phyloP scores from a whole-genome alignment of 805 yeast species.

The Saturnispora serradocipensis region DNA sequence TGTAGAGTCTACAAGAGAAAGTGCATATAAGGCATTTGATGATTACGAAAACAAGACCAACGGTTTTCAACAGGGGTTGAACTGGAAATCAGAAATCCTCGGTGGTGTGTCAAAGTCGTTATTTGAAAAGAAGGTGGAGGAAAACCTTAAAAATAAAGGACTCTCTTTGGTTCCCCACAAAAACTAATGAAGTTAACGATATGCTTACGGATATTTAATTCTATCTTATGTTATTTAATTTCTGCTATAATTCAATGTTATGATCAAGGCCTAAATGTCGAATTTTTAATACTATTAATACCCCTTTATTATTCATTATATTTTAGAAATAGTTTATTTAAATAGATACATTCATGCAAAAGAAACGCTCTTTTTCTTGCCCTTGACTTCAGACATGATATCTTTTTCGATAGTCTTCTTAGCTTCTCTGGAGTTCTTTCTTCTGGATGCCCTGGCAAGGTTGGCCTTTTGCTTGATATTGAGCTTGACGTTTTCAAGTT shows the following conservation, averaged over 20 bases:
- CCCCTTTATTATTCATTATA: not conserved
- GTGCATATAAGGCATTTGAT: conserved; percentile 56
- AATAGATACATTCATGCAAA: conserved; percentile 31
- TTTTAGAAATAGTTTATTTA: not conserved
- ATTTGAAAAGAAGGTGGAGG: conserved; percentile 18
- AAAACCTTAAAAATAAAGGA: conserved; percentile 1
- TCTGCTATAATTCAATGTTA: no score
- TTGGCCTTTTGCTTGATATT: conserved; percentile 70
- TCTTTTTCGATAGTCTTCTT: conserved; percentile 20
- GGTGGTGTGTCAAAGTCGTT: conserved; percentile 24
- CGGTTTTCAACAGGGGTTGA: conserved; percentile 58
- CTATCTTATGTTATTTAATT: not conserved
- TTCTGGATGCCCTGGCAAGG: conserved; percentile 58
- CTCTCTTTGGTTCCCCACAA: conserved; percentile 3
- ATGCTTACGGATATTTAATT: not conserved
- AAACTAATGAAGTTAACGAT: not conserved
- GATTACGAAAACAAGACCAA: conserved; percentile 62
- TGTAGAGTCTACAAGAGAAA: conserved; percentile 62
- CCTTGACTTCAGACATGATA: conserved; percentile 18
- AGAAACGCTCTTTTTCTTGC: conserved; percentile 38
- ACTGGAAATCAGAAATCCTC: conserved; percentile 43
- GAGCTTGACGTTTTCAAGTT: conserved; percentile 65
- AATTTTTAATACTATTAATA: not conserved
- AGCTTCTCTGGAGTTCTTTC: conserved; percentile 39
- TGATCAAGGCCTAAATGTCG: not conserved